phyloP scores from a whole-genome alignment of 2,329 filamentous ascomycete species.

The Fusarium dlaminii region DNA sequence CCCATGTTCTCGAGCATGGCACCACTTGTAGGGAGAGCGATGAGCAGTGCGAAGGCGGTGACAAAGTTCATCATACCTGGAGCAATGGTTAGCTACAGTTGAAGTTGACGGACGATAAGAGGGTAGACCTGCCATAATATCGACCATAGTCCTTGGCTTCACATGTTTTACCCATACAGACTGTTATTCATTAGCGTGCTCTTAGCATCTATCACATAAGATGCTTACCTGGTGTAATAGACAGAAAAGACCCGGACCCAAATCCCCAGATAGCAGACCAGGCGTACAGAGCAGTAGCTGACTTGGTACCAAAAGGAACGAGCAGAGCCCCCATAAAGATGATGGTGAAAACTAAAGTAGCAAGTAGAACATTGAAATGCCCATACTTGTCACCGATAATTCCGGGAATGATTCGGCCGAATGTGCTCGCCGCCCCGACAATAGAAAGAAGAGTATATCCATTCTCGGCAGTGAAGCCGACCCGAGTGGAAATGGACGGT shows the following conservation, averaged over 20 bases:
- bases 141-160: constrained; percentile 57
- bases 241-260: constrained; percentile 59
- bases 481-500: constrained; percentile 55
- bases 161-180: constrained; percentile 58
- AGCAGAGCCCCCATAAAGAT: constrained; percentile 54
- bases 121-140: constrained; percentile 46
- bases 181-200: constrained; percentile 31
- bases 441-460: constrained; percentile 57
- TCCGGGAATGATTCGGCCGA: constrained; percentile 56
- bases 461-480: constrained; percentile 47
- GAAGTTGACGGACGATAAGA: neutral
- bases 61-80: constrained; percentile 58
- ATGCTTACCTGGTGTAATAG: constrained; percentile 47
- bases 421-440: constrained; percentile 53
- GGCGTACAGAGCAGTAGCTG: constrained; percentile 52
- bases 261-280: constrained; percentile 59
- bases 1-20: constrained; percentile 57
- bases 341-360: constrained; percentile 46
- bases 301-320: constrained; percentile 55
- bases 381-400: constrained; percentile 55
- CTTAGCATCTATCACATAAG: neutral
- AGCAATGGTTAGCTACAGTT: neutral
- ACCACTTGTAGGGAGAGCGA: constrained; percentile 57
- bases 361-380: constrained; percentile 52
- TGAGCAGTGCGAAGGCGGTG: constrained; percentile 55